phyloP scores from a whole-genome alignment of 148 eudicot species.

The Hydrangea macrophylla region DNA sequence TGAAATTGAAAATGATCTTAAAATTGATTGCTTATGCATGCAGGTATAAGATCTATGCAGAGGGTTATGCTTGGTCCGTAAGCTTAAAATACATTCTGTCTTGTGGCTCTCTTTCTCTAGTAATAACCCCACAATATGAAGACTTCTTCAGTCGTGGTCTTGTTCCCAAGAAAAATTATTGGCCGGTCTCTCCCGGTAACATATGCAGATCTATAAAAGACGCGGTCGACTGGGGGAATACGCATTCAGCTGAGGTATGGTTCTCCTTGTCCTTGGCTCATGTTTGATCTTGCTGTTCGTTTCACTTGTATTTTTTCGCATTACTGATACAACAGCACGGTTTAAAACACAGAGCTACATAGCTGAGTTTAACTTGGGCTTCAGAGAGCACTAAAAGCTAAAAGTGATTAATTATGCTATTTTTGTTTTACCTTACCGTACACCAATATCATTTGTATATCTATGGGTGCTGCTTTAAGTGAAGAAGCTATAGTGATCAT shows the following conservation, averaged over 20 bases:
- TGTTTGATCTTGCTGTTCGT: slow-evolving; percentile 4
- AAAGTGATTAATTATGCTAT: no score
- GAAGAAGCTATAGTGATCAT: no score
- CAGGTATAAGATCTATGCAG: slow-evolving; percentile 94
- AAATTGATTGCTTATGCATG: slow-evolving; percentile 11
- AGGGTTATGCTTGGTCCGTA: slow-evolving; percentile 97
- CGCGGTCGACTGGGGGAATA: slow-evolving; percentile 79
- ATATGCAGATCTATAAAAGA: slow-evolving; percentile 58
- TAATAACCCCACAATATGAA: slow-evolving; percentile 66
- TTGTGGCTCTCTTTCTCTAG: slow-evolving; percentile 71
- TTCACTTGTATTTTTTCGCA: not conserved
- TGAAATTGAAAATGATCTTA: not conserved
- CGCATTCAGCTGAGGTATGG: slow-evolving; percentile 48
- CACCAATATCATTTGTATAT: no score
- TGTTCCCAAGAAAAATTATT: slow-evolving; percentile 59
- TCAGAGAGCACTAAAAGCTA: not conserved
- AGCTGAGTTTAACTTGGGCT: not conserved
- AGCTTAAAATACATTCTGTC: slow-evolving; percentile 87
- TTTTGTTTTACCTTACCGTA: no score
- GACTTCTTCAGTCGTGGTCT: slow-evolving; percentile 88
- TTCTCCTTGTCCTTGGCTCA: not conserved
- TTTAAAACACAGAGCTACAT: not conserved
- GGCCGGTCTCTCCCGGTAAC: slow-evolving; percentile 57
- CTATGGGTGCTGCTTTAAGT: no score
- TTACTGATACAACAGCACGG: no score